Conservation (phyloP, 768 basidiomycete genomes). For the Panellus pusillus region DNA sequence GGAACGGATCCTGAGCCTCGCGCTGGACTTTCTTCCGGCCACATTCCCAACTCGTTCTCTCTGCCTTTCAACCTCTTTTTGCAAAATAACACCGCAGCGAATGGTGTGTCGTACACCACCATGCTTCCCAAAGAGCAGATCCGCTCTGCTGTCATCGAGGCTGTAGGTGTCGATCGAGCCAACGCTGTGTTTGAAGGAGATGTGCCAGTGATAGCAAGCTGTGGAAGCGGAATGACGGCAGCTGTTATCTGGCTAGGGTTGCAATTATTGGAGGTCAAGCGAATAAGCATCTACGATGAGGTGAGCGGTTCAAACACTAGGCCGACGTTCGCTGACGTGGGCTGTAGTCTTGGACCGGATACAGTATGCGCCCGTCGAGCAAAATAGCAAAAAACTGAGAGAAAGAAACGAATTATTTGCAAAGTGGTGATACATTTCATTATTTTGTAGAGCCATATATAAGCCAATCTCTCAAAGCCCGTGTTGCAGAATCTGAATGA, state of each 20-base stretch:
- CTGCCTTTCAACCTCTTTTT: slow-evolving; percentile 83
- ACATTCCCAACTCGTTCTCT: slow-evolving; percentile 85
- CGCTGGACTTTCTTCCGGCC: slow-evolving; percentile 83
- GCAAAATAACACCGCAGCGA: slow-evolving; percentile 37
- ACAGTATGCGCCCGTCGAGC: slow-evolving; percentile 75
- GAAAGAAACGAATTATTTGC: slow-evolving; percentile 7
- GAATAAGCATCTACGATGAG: slow-evolving; percentile 89
- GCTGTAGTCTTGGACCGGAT: slow-evolving; percentile 92
- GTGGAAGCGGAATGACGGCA: slow-evolving; percentile 99
- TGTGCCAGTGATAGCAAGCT: slow-evolving; percentile 67
- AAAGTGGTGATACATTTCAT: slow-evolving; percentile 15
- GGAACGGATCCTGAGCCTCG: slow-evolving; percentile 89
- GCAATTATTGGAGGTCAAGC: slow-evolving; percentile 61
- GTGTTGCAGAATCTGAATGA: slow-evolving; percentile 61
- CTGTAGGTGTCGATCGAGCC: slow-evolving; percentile 58
- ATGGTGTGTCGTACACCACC: slow-evolving; percentile 54
- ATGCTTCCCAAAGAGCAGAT: slow-evolving; percentile 61
- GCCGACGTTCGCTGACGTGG: slow-evolving; percentile 4
- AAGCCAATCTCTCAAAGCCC: slow-evolving; percentile 23
- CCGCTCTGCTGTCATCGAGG: slow-evolving; percentile 55
- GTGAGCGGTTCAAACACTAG: slow-evolving; percentile 37
- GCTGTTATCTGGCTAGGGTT: slow-evolving; percentile 93
- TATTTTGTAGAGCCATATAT: slow-evolving; percentile 1
- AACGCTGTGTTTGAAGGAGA: slow-evolving; percentile 61
- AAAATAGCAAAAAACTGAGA: slow-evolving; percentile 56